phyloP scores from a whole-genome alignment of 768 basidiomycete genomes.

The Trametes cingulata region DNA sequence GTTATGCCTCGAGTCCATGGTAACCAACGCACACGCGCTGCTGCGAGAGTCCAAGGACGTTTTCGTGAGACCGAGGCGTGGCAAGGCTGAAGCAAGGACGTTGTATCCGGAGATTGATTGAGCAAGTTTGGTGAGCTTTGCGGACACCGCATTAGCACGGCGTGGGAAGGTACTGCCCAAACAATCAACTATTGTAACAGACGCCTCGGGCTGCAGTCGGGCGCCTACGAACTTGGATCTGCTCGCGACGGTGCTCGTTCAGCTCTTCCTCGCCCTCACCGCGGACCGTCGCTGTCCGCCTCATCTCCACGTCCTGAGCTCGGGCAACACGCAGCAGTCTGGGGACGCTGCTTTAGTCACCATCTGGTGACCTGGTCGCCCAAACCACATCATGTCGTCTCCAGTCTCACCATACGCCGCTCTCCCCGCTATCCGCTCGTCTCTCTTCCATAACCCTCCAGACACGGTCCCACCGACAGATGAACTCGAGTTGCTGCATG shows the following conservation, averaged over 20 bases:
- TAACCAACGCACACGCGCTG: neutral
- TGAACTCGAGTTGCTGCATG: slow-evolving; percentile 65
- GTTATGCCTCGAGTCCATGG: slow-evolving; percentile 15
- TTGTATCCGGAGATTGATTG: neutral
- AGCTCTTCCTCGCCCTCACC: slow-evolving; percentile 11
- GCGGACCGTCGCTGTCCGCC: neutral
- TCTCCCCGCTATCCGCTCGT: slow-evolving; percentile 54
- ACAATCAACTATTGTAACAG: slow-evolving; percentile 14
- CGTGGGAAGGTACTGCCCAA: slow-evolving; percentile 16
- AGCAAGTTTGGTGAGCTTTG: no score
- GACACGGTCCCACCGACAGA: slow-evolving; percentile 70
- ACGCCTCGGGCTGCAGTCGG: slow-evolving; percentile 15
- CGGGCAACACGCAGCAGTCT: neutral
- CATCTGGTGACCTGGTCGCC: slow-evolving; percentile 9
- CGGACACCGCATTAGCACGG: neutral
- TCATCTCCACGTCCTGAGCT: slow-evolving; percentile 2
- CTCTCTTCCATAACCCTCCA: slow-evolving; percentile 61
- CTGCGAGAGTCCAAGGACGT: neutral
- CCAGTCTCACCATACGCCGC: slow-evolving; percentile 52
- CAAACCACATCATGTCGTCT: slow-evolving; percentile 54
- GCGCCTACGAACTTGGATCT: slow-evolving; percentile 25
- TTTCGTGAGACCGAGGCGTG: neutral
- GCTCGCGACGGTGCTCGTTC: slow-evolving; percentile 25
- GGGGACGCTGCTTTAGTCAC: slow-evolving; percentile 1
- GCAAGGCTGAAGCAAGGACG: neutral